These are phyloP conservation scores for Syzygium aromaticum DNA, from an alignment of 345 rosid genomes.

Conservation along the genomic window DNA sequence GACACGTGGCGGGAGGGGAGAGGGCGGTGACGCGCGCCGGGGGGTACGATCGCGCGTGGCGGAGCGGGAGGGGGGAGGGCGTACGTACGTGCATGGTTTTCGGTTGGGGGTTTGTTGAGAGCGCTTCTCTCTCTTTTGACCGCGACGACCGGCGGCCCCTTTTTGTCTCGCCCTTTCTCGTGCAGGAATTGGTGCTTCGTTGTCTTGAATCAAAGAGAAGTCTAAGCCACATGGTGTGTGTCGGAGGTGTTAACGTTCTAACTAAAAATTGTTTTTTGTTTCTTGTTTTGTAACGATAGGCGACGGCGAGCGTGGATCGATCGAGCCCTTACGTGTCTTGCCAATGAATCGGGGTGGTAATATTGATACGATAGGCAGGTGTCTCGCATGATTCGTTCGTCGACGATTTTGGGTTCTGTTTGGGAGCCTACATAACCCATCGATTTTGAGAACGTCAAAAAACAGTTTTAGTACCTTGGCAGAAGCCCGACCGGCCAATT, in stretches of 20 bases:
- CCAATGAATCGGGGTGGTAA: not conserved
- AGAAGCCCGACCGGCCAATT: not conserved
- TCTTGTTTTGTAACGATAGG: not conserved
- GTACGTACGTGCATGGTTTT: conserved; percentile 3
- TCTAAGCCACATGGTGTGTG: not conserved
- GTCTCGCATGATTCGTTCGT: not conserved
- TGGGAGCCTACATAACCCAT: not conserved
- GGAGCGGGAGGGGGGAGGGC: not conserved
- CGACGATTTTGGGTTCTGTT: not conserved
- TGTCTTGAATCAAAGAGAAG: not conserved
- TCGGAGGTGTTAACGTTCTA: too few relatives aligned
- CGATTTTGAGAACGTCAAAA: not conserved
- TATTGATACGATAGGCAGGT: not conserved
- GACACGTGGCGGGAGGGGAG: conserved; percentile 1
- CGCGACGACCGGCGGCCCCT: not conserved
- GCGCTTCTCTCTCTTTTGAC: not conserved
- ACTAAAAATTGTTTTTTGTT: not conserved
- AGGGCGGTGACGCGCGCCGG: not conserved
- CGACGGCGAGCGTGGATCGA: not conserved
- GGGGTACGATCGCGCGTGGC: not conserved
- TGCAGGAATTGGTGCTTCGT: not conserved
- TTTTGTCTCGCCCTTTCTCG: not conserved
- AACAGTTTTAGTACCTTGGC: not conserved
- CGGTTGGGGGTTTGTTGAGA: not conserved
- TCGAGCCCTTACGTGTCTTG: not conserved